Evolutionary conservation across 495 filamentous ascomycete species (phyloP).

Genomic region (Pseudomonodictys pantanalensis): DNA sequence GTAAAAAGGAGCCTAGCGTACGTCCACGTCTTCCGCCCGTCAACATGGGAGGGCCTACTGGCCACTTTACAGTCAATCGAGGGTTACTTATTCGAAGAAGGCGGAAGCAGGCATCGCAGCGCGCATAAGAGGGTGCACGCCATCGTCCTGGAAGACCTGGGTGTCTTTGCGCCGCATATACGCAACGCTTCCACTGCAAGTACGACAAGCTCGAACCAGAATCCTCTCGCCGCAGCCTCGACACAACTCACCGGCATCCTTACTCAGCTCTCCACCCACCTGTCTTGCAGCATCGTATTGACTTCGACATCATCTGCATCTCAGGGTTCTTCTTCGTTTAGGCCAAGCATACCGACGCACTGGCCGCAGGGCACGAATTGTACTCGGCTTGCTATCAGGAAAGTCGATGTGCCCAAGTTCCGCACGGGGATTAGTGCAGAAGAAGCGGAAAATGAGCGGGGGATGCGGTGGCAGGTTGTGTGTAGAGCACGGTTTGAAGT

Average conservation of each 20-base stretch:
- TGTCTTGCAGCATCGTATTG: slow-evolving; percentile 11
- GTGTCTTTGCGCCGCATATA: slow-evolving; percentile 59
- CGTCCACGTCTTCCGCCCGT: slow-evolving; percentile 55
- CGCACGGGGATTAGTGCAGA: slow-evolving; percentile 52
- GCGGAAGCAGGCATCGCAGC: slow-evolving; percentile 48
- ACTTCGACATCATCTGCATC: too few species aligned
- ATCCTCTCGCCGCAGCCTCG: background rate
- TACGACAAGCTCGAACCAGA: background rate
- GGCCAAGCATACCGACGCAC: slow-evolving; percentile 45
- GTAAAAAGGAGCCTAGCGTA: slow-evolving; percentile 36
- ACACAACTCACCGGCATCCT: background rate
- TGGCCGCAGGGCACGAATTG: slow-evolving; percentile 51
- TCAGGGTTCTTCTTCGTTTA: too few species aligned
- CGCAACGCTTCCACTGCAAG: slow-evolving; percentile 37
- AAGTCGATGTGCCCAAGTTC: slow-evolving; percentile 52
- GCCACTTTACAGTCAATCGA: slow-evolving; percentile 51
- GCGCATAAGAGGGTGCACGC: slow-evolving; percentile 47
- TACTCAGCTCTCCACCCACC: background rate
- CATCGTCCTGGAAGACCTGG: slow-evolving; percentile 54
- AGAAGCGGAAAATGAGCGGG: slow-evolving; percentile 54
- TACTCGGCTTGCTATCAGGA: slow-evolving; percentile 48
- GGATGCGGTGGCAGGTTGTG: slow-evolving; percentile 45
- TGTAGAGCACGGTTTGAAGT: slow-evolving; percentile 35
- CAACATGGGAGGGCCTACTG: slow-evolving; percentile 52
- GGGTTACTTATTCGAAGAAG: slow-evolving; percentile 55